phyloP scores from a whole-genome alignment of 1,284 basidiomycete species.

The Irpex sp. region DNA sequence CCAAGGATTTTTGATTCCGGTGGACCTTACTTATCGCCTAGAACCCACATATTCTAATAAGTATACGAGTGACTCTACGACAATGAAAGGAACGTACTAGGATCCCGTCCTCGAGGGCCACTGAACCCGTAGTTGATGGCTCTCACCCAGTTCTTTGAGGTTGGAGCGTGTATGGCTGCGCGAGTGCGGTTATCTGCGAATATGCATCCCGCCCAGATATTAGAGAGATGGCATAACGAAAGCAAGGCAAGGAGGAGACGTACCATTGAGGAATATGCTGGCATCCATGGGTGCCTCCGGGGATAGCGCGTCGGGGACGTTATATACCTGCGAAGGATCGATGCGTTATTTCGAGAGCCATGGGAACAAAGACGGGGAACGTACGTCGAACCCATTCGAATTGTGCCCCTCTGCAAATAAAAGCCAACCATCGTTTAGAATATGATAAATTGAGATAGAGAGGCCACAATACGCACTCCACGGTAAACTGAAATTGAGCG shows the following conservation, averaged over 20 bases:
- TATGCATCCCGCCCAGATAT: too few species aligned
- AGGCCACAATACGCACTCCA: conserved; percentile 23
- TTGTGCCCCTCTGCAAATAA: conserved; percentile 4
- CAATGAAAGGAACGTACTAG: too few species aligned
- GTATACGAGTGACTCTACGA: too few species aligned
- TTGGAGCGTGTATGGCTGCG: conserved; percentile 67
- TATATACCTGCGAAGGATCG: conserved; percentile 22
- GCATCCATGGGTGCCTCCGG: conserved; percentile 32
- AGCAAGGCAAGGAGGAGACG: too few species aligned
- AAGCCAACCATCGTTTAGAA: background rate
- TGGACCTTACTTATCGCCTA: background rate
- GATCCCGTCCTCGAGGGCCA: background rate
- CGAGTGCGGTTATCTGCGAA: conserved; percentile 52
- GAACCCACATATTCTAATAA: too few species aligned
- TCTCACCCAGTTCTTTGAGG: conserved; percentile 53
- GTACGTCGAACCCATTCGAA: conserved; percentile 22
- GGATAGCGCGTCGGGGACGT: conserved; percentile 31
- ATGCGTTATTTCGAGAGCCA: background rate
- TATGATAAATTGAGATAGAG: background rate
- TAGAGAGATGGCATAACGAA: too few species aligned
- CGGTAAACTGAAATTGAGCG: conserved; percentile 31
- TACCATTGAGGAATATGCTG: conserved; percentile 56
- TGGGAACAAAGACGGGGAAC: conserved; percentile 1
- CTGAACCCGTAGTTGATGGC: conserved; percentile 25
- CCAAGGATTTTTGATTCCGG: too few species aligned